A percentile compares a stretch with the other conserved stretches of the same genome.
Conservation (phyloP, 192 early-diverging fungal genomes). For the Gonapodya prolifera region DNA sequence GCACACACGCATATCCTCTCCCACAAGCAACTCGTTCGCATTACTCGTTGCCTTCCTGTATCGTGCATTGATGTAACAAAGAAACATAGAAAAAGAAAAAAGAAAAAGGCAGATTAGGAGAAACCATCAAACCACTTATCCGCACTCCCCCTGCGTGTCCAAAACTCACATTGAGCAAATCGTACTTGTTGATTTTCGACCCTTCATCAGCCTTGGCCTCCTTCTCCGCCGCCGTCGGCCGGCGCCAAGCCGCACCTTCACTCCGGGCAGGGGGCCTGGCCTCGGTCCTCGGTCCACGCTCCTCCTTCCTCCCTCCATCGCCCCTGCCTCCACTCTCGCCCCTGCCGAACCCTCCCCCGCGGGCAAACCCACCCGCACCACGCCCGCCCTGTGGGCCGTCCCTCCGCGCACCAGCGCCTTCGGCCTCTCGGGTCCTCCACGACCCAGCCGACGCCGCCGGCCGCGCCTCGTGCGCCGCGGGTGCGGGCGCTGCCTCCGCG, state of each 20-base stretch:
- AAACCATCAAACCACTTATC: too few relatives aligned
- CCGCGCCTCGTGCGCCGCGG: neutral
- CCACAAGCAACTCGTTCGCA: too few relatives aligned
- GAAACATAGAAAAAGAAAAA: neutral
- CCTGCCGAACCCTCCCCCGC: constrained; percentile 17
- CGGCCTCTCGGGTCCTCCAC: neutral
- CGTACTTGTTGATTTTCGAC: neutral
- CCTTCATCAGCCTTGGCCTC: neutral
- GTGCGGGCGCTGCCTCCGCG: neutral
- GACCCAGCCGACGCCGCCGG: neutral
- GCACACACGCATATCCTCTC: too few relatives aligned
- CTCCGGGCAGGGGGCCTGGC: neutral
- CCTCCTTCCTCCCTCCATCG: constrained; percentile 14
- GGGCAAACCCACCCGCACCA: neutral
- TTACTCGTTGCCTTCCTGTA: too few relatives aligned
- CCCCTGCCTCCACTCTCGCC: constrained; percentile 9
- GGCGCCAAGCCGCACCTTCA: neutral
- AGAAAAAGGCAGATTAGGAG: neutral
- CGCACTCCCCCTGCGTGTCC: too few relatives aligned
- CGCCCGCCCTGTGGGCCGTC: neutral
- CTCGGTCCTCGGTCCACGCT: neutral
- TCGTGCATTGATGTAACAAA: too few relatives aligned
- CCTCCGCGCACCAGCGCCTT: neutral
- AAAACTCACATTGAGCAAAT: neutral
- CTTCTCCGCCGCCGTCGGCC: neutral